Evolutionary conservation across 2,329 filamentous ascomycete species (phyloP), one percentile per base, ranked within the genome.

Genomic region (Penicillium hesseltinei): DNA sequence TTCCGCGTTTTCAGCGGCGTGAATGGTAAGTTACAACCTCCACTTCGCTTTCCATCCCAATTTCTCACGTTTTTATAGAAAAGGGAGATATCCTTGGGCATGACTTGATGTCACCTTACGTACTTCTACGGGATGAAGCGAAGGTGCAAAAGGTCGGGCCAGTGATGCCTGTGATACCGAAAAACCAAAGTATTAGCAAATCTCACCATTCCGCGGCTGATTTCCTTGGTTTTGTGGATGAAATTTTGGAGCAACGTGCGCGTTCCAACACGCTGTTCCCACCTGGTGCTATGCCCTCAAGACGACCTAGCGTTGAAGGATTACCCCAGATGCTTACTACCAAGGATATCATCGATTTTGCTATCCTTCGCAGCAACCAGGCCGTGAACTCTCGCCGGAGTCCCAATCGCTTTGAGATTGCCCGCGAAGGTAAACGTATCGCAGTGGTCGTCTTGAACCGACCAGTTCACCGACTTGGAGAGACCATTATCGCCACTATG

Each of bases 1-100:
- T 97, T 99, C 70, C 86, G 94, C 42, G 90, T 99, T 3, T 85
- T 97, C 51, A 93, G 93, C 40, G 94, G 93, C 65, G 93, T 99
- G 38, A 95, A 96, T 76, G 86, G 85, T 78, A 69, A 71, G 73
- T 57, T 17, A 5, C 19, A 11, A n/a, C 46, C 29, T 15, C 23
- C 17, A 33, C 8, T 10, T 23, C 23, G 25, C 21, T 36, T 9
- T 42, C 39, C 17, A 19, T 17, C 15, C 27, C 29, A 5, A 51
- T 38, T 51, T 51, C 67, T 74, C 60, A 75, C 55, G 13, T 47
- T 27, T 39, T 43, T 10, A 17, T 51, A 84, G 81, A 73, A 59
- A 84, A 91, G 65, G 93, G 93, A 62, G 91, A 96, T 67, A 88
- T 96, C 35, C 82, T 97, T 15, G 91, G 92, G 1, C 93, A 99